These are phyloP conservation scores for Selaginella moellendorffii DNA, from an alignment of 75 land plant species.

Conservation along the genomic window DNA sequence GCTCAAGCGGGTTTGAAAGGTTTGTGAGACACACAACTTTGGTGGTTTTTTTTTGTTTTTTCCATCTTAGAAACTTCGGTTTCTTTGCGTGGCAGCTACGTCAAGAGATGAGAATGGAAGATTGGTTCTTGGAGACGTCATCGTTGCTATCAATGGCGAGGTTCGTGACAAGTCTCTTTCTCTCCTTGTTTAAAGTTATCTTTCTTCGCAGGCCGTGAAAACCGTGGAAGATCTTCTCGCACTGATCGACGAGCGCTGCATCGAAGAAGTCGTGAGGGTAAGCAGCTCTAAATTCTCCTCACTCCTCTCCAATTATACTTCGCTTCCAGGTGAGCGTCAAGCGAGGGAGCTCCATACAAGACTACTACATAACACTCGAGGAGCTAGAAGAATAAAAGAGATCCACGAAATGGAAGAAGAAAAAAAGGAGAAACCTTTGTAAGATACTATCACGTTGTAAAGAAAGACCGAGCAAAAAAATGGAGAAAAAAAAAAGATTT, in stretches of 20 bases:
- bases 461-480: too few relatives aligned
- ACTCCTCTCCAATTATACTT: neutral
- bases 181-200: neutral
- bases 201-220: neutral
- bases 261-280: neutral
- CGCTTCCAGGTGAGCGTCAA: neutral
- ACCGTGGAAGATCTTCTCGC: neutral
- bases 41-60: neutral
- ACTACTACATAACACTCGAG: neutral
- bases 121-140: slow-evolving; percentile 19
- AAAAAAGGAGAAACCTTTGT: too few relatives aligned
- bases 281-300: neutral
- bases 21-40: neutral
- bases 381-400: neutral
- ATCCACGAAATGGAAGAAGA: too few relatives aligned
- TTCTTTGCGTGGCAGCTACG: slow-evolving; percentile 16
- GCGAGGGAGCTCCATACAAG: neutral
- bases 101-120: slow-evolving; percentile 19
- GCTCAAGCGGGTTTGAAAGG: slow-evolving; percentile 14
- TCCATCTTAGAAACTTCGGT: neutral
- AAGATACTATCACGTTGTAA: too few relatives aligned
- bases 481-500: too few relatives aligned
- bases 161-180: neutral
- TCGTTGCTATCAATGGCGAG: neutral
- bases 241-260: neutral